Evolutionary conservation across 768 basidiomycete species (phyloP), one percentile per base, ranked within the genome.

Genomic region (Lentinula edodes): DNA sequence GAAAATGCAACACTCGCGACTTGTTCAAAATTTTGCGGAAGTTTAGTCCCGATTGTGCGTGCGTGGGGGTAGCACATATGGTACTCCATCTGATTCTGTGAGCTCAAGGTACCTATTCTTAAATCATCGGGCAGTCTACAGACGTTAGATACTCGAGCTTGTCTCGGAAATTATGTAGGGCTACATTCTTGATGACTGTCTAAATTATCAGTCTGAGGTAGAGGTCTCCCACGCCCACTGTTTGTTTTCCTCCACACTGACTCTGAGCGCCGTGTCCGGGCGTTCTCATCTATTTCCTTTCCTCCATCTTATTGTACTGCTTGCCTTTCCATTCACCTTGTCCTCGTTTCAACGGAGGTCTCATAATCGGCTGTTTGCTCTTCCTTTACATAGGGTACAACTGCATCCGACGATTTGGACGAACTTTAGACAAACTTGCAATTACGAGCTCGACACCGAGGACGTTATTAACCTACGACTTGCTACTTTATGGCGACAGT

Each of bases 401-500:
- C 28, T n/a, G 18, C 38, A 20, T 41, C 42, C 38, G 38, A 41
- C 38, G 38, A 41, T 18, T 41, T 32, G 34, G 54, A 56, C 54
- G 54, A 43, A 56, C 34, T 10, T 41, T 28, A 16, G 7, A 6
- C 36, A 41, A 13, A 43, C 43, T n/a, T 36, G 23, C 39, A 41
- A 6, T 35, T 20, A 53, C 52, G n/a, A 53, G n/a, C 20, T n/a
- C 15, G 52, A 39, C 34, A n/a, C 7, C 52, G 34, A n/a, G 38
- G 34, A 36, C 52, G 15, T 35, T 34, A 53, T 53, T 39, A 10
- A 53, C 38, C 15, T 20, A 18, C 38, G 12, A 20, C 23, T 13
- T 18, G 32, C 16, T 60, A 39, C 60, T 45, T 51, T 51, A 80
- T 80, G 78, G 74, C 73, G 60, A 65, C 80, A 64, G 53, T 54